Evolutionary conservation across 306 rosid genomes (phyloP).

Genomic region (Dryas alaskensis): DNA sequence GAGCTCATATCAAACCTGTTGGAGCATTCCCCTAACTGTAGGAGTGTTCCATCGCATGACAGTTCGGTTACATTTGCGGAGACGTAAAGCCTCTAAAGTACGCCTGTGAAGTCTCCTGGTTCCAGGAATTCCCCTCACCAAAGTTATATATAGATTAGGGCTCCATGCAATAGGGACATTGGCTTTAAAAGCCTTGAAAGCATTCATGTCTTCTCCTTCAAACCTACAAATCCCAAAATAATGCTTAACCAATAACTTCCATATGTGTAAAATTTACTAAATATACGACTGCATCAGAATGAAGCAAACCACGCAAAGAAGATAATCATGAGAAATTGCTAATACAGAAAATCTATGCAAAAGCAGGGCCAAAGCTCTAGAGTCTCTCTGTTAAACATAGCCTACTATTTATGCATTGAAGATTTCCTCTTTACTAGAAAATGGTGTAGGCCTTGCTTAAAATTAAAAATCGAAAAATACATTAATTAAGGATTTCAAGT

Average conservation of each 20-base stretch:
- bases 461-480: too few relatives aligned
- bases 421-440: neutral
- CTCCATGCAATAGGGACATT: conserved; percentile 83
- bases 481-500: neutral
- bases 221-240: conserved; percentile 36
- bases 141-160: conserved; percentile 72
- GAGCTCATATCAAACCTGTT: conserved; percentile 54
- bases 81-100: conserved; percentile 82
- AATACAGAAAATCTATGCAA: neutral
- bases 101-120: conserved; percentile 87
- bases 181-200: conserved; percentile 85
- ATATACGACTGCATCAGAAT: neutral
- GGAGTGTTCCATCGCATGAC: conserved; percentile 95
- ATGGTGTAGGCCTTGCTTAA: neutral
- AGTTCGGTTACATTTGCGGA: conserved; percentile 83
- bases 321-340: neutral
- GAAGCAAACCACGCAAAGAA: neutral
- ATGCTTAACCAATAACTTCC: conserved; percentile 8
- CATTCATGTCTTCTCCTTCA: conserved; percentile 66
- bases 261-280: neutral
- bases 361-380: neutral
- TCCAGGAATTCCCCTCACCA: conserved; percentile 94
- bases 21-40: conserved; percentile 88
- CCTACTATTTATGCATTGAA: neutral
- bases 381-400: neutral